phyloP scores from a whole-genome alignment of 1,284 basidiomycete genomes.

The Cutaneotrichosporon arboriforme region DNA sequence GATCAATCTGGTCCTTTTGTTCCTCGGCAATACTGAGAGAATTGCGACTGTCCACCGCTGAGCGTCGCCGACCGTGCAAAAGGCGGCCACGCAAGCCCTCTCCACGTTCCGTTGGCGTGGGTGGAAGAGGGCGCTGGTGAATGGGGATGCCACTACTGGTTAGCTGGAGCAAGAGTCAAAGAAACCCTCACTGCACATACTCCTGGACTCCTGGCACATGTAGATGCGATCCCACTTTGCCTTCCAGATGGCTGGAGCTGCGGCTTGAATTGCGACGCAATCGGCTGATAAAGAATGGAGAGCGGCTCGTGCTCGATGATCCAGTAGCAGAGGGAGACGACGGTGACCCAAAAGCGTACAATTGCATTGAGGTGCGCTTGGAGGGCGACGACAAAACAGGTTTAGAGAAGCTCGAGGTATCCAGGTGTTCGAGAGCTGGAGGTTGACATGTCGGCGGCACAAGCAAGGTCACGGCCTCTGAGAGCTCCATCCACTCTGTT shows the following conservation, averaged over 20 bases:
- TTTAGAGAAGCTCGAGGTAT: too few relatives aligned
- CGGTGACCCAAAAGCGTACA: neutral
- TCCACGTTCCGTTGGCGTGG: slow-evolving; percentile 1
- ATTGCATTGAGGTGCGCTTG: too few relatives aligned
- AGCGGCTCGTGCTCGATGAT: neutral
- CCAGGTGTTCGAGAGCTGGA: too few relatives aligned
- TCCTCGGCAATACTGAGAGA: neutral
- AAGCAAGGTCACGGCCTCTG: neutral
- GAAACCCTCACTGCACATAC: too few relatives aligned
- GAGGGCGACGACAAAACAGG: too few relatives aligned
- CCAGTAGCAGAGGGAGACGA: neutral
- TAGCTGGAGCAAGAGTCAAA: neutral
- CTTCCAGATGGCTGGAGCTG: neutral
- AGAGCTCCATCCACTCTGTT: slow-evolving; percentile 3
- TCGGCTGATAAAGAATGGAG: neutral
- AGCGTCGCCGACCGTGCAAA: neutral
- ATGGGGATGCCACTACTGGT: slow-evolving; percentile 1
- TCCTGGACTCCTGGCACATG: too few relatives aligned
- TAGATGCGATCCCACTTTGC: too few relatives aligned
- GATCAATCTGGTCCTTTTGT: neutral
- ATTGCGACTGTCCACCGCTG: neutral
- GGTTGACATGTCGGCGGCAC: neutral
- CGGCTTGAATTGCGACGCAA: slow-evolving; percentile 1
- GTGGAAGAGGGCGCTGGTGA: slow-evolving; percentile 13
- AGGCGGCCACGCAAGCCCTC: neutral